Evolutionary conservation across 2,329 filamentous ascomycete genomes (phyloP), one percentile per base, ranked within the genome.

Genomic region (Leptographium lundbergii): DNA sequence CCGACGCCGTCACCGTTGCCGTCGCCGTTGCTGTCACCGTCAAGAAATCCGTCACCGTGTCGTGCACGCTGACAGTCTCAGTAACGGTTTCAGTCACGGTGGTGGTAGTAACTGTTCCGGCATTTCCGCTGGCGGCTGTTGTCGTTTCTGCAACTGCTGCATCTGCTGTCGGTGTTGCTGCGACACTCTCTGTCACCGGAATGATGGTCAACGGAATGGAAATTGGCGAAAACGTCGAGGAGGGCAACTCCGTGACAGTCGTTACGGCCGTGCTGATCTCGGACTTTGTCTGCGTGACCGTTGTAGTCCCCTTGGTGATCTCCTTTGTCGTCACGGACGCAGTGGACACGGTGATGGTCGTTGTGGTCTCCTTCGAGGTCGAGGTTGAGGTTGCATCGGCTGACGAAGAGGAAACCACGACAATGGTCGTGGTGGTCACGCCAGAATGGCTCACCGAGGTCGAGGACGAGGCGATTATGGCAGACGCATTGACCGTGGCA

Each of bases 11-110:
- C 10, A 50, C 55, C 7, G 62, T 58, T 53, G 45, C 52, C 4
- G 60, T 63, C 1, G 22, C 29, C n/a, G 59, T 55, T 9, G 54
- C 45, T 17, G 59, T 60, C n/a, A 57, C 34, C 1, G 57, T 60
- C 1, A 56, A 6, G 48, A 60, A 13, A 51, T 56, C n/a, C 54
- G 60, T 63, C 47, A 62, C 61, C 0, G 62, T 63, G 56, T 62
- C 61, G 59, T 62, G 59, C 47, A 62, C 54, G 36, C 45, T 61
- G 17, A 59, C 27, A 2, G 62, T 39, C 6, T 5, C 36, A 14
- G 36, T 61, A 29, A 57, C 27, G 4, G 62, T 39, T 39, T 39
- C 14, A 3, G 36, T 61, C 29, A 57, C 59, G 1, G 59, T 59
- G 22, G 51, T n/a, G 7, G 42, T 45, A 9, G 17, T n/a, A 6